Evolutionary conservation across 1,284 basidiomycete genomes (phyloP).

Genomic region (Melampsora larici-populina): DNA sequence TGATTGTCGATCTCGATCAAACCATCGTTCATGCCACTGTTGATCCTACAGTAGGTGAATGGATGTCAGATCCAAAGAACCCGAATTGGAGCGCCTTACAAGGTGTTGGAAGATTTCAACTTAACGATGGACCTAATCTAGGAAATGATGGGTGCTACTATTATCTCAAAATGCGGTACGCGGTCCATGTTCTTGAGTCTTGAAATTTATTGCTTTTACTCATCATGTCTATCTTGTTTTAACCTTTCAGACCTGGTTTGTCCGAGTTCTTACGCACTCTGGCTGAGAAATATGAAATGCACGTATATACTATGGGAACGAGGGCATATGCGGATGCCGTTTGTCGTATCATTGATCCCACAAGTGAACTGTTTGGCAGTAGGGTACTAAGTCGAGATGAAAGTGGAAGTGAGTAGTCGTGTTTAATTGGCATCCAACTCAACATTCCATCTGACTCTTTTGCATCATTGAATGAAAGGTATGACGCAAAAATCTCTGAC

Average conservation of each 20-base stretch:
- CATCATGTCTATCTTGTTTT: not conserved
- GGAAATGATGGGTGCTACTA: constrained; percentile 83
- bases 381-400: constrained; percentile 89
- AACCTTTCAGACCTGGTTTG: constrained; percentile 71
- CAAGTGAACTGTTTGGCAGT: constrained; percentile 76
- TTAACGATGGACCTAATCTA: constrained; percentile 18
- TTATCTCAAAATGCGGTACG: constrained; percentile 90
- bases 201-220: not conserved
- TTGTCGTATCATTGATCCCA: constrained; percentile 86
- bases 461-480: constrained; percentile 56
- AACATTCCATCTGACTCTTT: not conserved
- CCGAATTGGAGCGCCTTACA: constrained; percentile 36
- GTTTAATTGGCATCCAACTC: constrained; percentile 43
- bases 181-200: constrained; percentile 25
- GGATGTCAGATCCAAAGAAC: constrained; percentile 69
- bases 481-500: constrained; percentile 85
- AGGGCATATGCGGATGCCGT: constrained; percentile 93
- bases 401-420: constrained; percentile 71
- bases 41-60: constrained; percentile 95
- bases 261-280: constrained; percentile 69
- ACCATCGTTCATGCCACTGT: constrained; percentile 98
- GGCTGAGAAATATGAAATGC: constrained; percentile 86
- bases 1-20: constrained; percentile 98
- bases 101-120: constrained; percentile 23
- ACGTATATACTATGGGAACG: constrained; percentile 99